A percentile compares a stretch with the other conserved stretches of the same genome.
Conservation (phyloP, 1,284 basidiomycete genomes). For the Ceratobasidium sp. region DNA sequence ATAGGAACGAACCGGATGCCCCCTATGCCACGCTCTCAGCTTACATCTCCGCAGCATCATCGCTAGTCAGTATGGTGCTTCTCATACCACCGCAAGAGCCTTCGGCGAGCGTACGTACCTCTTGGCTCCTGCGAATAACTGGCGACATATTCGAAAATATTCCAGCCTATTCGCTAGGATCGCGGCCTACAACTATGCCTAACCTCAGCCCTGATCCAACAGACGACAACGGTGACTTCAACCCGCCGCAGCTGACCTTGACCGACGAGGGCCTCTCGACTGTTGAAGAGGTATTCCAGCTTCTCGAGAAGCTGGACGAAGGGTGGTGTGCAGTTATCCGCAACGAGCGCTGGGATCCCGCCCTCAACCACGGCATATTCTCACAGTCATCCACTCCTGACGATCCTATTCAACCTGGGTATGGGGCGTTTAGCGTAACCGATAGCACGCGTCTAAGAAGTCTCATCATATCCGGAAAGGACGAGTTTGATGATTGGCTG, state of each 20-base stretch:
- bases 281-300: conserved; percentile 25
- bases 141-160: conserved; percentile 41
- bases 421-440: conserved; percentile 24
- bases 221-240: background rate
- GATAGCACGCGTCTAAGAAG: conserved; percentile 33
- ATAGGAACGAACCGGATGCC: conserved; percentile 28
- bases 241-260: conserved; percentile 5
- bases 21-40: conserved; percentile 20
- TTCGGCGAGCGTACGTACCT: conserved; percentile 24
- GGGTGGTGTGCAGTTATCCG: conserved; percentile 37
- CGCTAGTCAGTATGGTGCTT: conserved; percentile 32
- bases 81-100: conserved; percentile 18
- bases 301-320: conserved; percentile 26
- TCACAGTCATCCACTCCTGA: conserved; percentile 1
- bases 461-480: conserved; percentile 27
- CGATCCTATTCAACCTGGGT: background rate
- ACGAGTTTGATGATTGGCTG: conserved; percentile 42
- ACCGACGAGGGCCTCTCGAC: conserved; percentile 24
- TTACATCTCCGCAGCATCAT: conserved; percentile 28
- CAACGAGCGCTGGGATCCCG: conserved; percentile 35
- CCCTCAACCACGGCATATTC: conserved; percentile 35
- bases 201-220: background rate
- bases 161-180: conserved; percentile 23
- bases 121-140: conserved; percentile 28
- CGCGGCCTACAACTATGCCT: background rate